phyloP scores from a whole-genome alignment of 345 rosid species.

The Leavenworthia alabamica region DNA sequence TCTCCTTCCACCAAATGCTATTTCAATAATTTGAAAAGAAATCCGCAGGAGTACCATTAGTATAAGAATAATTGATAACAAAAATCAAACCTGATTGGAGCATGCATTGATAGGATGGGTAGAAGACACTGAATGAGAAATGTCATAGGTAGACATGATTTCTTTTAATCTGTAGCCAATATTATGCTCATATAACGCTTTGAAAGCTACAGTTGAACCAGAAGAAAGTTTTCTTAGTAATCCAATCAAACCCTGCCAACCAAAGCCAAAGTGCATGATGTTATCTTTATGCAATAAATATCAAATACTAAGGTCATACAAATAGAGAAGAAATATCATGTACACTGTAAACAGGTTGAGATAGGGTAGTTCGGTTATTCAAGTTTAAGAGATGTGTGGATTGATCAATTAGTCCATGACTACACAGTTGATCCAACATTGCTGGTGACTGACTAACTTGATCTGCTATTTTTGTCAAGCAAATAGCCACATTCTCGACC shows the following conservation, averaged over 20 bases:
- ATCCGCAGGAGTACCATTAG: neutral
- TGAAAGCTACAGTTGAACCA: slow-evolving; percentile 72
- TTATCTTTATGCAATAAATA: slow-evolving; percentile 3
- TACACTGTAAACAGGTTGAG: slow-evolving; percentile 77
- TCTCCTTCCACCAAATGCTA: neutral
- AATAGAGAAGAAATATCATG: slow-evolving; percentile 16
- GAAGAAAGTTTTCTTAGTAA: slow-evolving; percentile 69
- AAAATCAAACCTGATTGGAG: slow-evolving; percentile 60
- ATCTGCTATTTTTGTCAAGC: slow-evolving; percentile 77
- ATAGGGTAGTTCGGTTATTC: slow-evolving; percentile 68
- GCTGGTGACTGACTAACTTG: slow-evolving; percentile 55
- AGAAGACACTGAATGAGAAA: slow-evolving; percentile 65
- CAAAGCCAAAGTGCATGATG: slow-evolving; percentile 22
- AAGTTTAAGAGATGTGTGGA: slow-evolving; percentile 54
- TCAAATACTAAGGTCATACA: neutral
- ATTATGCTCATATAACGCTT: slow-evolving; percentile 65
- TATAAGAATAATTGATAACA: neutral
- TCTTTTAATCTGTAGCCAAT: slow-evolving; percentile 71
- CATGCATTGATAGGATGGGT: slow-evolving; percentile 52
- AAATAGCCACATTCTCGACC: slow-evolving; percentile 76
- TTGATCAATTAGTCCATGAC: slow-evolving; percentile 64
- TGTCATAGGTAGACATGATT: slow-evolving; percentile 57
- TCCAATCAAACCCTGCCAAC: slow-evolving; percentile 75
- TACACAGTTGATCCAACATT: slow-evolving; percentile 70
- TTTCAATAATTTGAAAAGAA: neutral